Conservation (phyloP, 2,329 filamentous ascomycete genomes). For the Teratosphaeria nubilosa region DNA sequence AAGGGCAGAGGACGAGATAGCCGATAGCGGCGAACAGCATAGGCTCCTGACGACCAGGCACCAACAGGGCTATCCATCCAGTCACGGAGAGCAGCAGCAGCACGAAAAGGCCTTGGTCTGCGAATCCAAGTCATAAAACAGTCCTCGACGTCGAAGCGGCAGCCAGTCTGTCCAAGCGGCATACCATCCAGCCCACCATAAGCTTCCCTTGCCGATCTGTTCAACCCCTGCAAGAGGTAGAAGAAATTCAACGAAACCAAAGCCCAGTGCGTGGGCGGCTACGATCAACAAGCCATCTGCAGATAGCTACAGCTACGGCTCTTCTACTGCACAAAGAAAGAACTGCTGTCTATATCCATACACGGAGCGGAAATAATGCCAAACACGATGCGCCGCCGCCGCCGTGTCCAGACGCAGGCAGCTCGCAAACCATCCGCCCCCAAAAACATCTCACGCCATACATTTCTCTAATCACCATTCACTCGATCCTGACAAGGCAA, state of each 20-base stretch:
- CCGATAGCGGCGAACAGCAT: too few relatives aligned
- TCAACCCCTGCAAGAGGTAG: too few relatives aligned
- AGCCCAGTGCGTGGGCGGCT: background rate
- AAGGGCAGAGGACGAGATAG: too few relatives aligned
- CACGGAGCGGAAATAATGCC: background rate
- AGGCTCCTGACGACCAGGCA: too few relatives aligned
- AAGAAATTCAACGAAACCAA: background rate
- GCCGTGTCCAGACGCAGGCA: background rate
- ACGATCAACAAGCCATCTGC: background rate
- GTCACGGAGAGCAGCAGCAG: too few relatives aligned
- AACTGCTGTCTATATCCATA: background rate
- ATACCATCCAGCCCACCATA: too few relatives aligned
- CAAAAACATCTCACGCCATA: background rate
- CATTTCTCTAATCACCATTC: background rate
- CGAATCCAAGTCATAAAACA: too few relatives aligned
- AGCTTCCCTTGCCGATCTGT: too few relatives aligned
- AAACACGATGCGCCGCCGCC: background rate
- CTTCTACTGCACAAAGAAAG: background rate
- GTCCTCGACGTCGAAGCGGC: too few relatives aligned
- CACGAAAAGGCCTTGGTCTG: too few relatives aligned
- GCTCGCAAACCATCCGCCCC: background rate
- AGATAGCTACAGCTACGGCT: background rate
- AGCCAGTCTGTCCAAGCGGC: too few relatives aligned
- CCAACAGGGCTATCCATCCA: too few relatives aligned
- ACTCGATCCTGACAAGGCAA: background rate